Base-by-base conservation (phyloP, 1,284 basidiomycete genomes). In the Heterobasidion occidentale region DNA sequence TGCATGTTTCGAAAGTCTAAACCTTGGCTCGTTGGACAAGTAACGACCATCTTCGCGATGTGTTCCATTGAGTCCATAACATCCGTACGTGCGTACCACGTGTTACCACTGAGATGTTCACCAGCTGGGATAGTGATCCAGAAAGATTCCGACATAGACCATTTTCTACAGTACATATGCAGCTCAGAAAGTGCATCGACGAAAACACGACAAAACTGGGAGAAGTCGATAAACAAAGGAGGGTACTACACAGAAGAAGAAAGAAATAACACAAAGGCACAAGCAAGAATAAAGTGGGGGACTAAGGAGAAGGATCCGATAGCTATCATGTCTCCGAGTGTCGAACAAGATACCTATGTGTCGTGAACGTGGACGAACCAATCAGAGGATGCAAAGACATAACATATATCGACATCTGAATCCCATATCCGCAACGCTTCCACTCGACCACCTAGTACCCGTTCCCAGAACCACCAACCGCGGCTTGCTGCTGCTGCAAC, bases 401-500 rank as follows among this genome's bases (percentile, higher is more conserved):
- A 19, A 19, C 11, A 48, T 49, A 49, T 17, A 27, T n/a, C 4
- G 20, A 49, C 20, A 49, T 6, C 9, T 12, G 27, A 27, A 27
- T 27, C 4, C 6, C 27, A 27, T 27, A 27, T 27, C 12, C 38
- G 38, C 38, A 7, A 8, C 6, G n/a, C 38, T 11, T 42, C 38
- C 38, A 42, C 12, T 42, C 38, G 38, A n/a, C 38, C n/a, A 42
- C 12, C 38, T 42, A 42, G n/a, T 42, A 42, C 38, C 38, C 38
- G 27, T 27, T 27, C 7, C 38, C 38, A 42, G 38, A 42, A n/a
- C 38, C 38, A 7, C 38, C 38, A 8, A 42, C 38, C 38, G 38
- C 38, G 38, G 38, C 71, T 9, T 77, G 71, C 42, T 66, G 64
- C 62, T 84, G 80, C 61, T 85, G 81, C 58, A 84, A 61, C 50